A percentile compares a stretch with the other conserved stretches of the same genome.
These are phyloP conservation scores for Crucibulum laeve DNA, from an alignment of 768 basidiomycete genomes.

Conservation along the genomic window DNA sequence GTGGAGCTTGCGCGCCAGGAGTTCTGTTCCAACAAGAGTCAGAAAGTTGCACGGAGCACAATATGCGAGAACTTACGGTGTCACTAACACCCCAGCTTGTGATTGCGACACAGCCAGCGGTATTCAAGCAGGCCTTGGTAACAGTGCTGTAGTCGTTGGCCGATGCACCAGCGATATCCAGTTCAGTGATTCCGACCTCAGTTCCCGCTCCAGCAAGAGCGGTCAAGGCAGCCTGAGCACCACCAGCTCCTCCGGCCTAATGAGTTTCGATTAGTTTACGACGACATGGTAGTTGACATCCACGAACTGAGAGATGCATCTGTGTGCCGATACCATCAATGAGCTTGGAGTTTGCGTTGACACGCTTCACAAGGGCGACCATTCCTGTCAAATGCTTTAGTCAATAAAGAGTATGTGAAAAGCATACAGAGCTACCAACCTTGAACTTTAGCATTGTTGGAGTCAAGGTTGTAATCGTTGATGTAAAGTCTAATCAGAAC, in stretches of 20 bases:
- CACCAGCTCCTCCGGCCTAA: slow-evolving; percentile 35
- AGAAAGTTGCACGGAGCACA: no score
- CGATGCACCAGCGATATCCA: slow-evolving; percentile 33
- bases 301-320: slow-evolving; percentile 34
- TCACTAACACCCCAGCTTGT: slow-evolving; percentile 49
- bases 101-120: slow-evolving; percentile 39
- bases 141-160: slow-evolving; percentile 40
- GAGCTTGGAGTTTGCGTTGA: slow-evolving; percentile 31
- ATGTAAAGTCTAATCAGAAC: slow-evolving; percentile 27
- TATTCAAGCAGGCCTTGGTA: slow-evolving; percentile 41
- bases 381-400: slow-evolving; percentile 15
- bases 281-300: slow-evolving; percentile 8
- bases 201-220: slow-evolving; percentile 39
- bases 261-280: neutral
- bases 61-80: slow-evolving; percentile 26
- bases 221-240: slow-evolving; percentile 36
- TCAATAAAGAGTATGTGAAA: slow-evolving; percentile 9
- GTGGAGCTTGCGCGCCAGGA: slow-evolving; percentile 19
- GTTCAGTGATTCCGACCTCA: slow-evolving; percentile 48
- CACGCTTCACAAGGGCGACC: slow-evolving; percentile 34
- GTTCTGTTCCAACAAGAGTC: slow-evolving; percentile 11
- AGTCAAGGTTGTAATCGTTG: slow-evolving; percentile 47
- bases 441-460: slow-evolving; percentile 40
- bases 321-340: slow-evolving; percentile 52
- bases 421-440: slow-evolving; percentile 31